Percentiles rank a stretch among this genome's conserved stretches.
These are phyloP conservation scores for Dalechampia spathulata DNA, from an alignment of 441 rosid species.

Conservation along the genomic window DNA sequence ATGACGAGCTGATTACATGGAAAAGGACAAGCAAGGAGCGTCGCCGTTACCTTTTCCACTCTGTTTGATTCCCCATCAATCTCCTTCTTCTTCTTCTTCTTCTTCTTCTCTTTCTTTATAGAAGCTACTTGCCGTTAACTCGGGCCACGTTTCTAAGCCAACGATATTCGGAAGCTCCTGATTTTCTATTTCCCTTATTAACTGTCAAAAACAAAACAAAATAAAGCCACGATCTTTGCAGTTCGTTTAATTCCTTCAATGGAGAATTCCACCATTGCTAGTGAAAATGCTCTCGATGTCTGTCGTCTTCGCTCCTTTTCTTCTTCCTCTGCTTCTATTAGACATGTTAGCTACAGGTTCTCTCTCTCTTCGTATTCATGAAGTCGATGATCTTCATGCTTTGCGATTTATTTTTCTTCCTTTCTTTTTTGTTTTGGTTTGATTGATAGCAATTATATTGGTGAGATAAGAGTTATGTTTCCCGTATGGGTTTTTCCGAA, in stretches of 20 bases:
- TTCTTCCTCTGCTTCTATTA: constrained; percentile 37
- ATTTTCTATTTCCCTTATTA: constrained; percentile 3
- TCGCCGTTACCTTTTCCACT: background rate
- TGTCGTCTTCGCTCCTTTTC: constrained; percentile 28
- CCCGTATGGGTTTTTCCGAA: background rate
- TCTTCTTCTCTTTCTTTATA: background rate
- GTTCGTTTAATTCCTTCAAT: constrained; percentile 8
- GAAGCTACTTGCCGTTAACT: background rate
- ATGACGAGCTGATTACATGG: background rate
- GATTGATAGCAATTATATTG: background rate
- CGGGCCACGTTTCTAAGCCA: background rate
- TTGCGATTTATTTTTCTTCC: no score
- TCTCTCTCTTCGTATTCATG: background rate
- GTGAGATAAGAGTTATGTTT: background rate
- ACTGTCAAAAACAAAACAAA: background rate
- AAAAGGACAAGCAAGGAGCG: constrained; percentile 13
- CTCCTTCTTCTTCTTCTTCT: background rate
- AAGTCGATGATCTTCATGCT: background rate
- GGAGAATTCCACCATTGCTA: constrained; percentile 22
- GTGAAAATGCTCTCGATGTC: constrained; percentile 18
- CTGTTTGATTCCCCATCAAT: background rate
- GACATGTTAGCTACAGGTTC: constrained; percentile 60
- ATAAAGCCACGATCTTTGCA: background rate
- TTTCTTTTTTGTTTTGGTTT: no score
- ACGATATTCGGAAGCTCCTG: no score